Conservation (phyloP, 805 yeast species). For the Komagataella phaffii region DNA sequence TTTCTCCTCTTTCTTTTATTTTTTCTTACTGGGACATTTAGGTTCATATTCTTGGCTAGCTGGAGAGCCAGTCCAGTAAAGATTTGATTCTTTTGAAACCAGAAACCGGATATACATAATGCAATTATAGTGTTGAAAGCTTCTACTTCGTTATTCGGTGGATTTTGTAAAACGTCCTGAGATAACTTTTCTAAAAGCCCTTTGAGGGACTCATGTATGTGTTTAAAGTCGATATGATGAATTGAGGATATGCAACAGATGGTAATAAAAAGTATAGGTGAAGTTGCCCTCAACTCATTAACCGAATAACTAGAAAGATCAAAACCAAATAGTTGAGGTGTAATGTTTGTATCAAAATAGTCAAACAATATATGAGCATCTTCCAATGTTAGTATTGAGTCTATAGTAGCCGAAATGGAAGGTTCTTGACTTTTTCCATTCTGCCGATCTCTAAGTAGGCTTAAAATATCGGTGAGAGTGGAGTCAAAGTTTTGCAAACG, state of each 20-base stretch:
- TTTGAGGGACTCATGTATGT: constrained; percentile 14
- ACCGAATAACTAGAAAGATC: constrained; percentile 35
- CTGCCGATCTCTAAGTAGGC: constrained; percentile 16
- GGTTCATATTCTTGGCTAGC: constrained; percentile 39
- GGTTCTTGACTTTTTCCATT: background rate
- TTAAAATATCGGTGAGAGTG: constrained; percentile 23
- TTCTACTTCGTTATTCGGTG: constrained; percentile 27
- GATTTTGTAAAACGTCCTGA: constrained; percentile 17
- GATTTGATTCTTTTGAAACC: constrained; percentile 54
- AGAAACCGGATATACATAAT: constrained; percentile 50
- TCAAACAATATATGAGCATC: constrained; percentile 33
- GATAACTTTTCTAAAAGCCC: constrained; percentile 15
- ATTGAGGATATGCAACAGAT: constrained; percentile 50
- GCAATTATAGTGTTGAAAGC: constrained; percentile 52
- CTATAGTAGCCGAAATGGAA: constrained; percentile 4
- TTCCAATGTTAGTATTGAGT: constrained; percentile 8
- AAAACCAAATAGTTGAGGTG: constrained; percentile 58
- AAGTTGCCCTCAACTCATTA: constrained; percentile 34
- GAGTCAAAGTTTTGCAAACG: constrained; percentile 24
- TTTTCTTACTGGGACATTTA: constrained; percentile 16
- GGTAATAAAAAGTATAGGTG: constrained; percentile 46
- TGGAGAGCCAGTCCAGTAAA: constrained; percentile 59
- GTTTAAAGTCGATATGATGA: constrained; percentile 31
- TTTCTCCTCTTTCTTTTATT: constrained; percentile 1
- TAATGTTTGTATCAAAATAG: constrained; percentile 39